A percentile compares a stretch with the other conserved stretches of the same genome.
Conservation (phyloP, 148 eudicot genomes). For the Vaccinium darrowii region DNA sequence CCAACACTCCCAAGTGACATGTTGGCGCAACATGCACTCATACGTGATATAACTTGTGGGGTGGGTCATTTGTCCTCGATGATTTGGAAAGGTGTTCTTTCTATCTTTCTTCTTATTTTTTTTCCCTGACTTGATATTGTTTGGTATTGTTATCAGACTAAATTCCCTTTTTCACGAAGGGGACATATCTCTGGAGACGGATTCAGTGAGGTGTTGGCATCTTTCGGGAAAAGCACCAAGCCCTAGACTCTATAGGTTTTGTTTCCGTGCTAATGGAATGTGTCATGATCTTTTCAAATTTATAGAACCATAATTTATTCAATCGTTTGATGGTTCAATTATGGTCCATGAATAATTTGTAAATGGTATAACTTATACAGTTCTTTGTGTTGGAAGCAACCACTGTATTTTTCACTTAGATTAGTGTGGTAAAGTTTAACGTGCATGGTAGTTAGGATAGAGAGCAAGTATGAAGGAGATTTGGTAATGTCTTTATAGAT, state of each 20-base stretch:
- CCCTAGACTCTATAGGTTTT: neutral
- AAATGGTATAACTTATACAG: neutral
- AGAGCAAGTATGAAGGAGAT: neutral
- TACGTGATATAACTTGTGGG: neutral
- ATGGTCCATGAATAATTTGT: neutral
- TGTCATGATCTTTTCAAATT: neutral
- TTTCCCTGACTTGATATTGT: neutral
- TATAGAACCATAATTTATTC: neutral
- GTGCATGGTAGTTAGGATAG: neutral
- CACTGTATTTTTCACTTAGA: neutral
- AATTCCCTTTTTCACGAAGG: neutral
- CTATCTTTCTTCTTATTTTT: neutral
- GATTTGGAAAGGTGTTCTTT: neutral
- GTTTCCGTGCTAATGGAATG: neutral
- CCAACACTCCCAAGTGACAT: conserved; percentile 13
- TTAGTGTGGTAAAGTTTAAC: neutral
- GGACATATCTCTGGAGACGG: neutral
- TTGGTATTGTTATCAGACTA: neutral
- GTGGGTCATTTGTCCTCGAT: neutral
- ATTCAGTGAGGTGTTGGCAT: neutral
- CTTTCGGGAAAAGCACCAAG: neutral
- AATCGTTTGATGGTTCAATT: neutral
- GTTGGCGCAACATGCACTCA: conserved; percentile 18
- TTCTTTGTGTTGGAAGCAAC: neutral
- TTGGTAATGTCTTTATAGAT: neutral